Evolutionary conservation across 1,284 basidiomycete species (phyloP), one percentile per base, ranked within the genome.

Genomic region (Entoloma clypeatum): DNA sequence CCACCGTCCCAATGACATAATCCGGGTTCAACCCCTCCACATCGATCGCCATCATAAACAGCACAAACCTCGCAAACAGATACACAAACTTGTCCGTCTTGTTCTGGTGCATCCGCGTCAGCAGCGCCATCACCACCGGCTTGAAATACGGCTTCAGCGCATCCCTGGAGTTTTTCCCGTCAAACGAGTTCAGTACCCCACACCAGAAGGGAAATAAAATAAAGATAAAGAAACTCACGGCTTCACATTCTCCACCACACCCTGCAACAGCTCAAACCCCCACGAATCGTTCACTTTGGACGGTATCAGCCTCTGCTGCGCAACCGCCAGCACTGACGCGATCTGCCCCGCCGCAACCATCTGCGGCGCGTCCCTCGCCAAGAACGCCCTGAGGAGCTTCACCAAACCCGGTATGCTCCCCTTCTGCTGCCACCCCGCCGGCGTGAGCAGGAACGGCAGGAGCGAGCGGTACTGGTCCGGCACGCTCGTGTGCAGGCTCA

Each of bases 321-420:
- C 82, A 43, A 99, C 87, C 29, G 91, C 96, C 26, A 98, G 68
- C 14, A 98, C 78, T 6, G 81, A 77, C 22, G 80, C 77, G 14
- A 95, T 67, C 57, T 95, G 92, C 1, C 83, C 83, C 11, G 76
- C 69, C 5, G 70, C 71, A n/a, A 86, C 73, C 67, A 98, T 87
- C 48, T 79, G 66, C 1, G 58, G 55, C 0, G 79, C 74, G 43
- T 92, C 93, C 18, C 85, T 77, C 2, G 72, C 65, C 8, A 99
- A 68, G 66, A 92, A 94, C 0, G 92, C 91, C 48, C 85, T 84
- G 41, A 98, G 72, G 7, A 98, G 71, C 48, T 91, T 82, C 7
- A 96, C 93, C 1, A 99, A 76, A 2, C 93, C 94, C 0, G 95
- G 95, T 16, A 99, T 83, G 56, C 89, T 95, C n/a, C 95, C 95